A percentile compares a stretch with the other conserved stretches of the same genome.
Evolutionary conservation across 345 rosid genomes (phyloP).

Genomic region (Lenwebbia sp.): DNA sequence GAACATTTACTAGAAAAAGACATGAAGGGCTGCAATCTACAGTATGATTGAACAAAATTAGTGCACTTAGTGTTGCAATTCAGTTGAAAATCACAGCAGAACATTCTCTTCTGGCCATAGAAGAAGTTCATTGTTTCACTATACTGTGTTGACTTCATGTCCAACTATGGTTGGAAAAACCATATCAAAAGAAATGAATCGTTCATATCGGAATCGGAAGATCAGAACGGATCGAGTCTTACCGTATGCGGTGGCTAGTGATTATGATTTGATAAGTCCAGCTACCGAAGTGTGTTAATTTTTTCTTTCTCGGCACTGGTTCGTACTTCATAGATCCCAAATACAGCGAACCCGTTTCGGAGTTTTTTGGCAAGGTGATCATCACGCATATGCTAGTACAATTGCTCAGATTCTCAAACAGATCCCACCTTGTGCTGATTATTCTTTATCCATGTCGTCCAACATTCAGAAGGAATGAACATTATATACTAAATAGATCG

Average conservation of each 20-base stretch:
- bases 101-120: not conserved
- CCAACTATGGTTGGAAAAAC: not conserved
- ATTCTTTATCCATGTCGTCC: too few species aligned
- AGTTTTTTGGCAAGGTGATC: not conserved
- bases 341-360: not conserved
- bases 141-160: not conserved
- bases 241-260: not conserved
- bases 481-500: too few species aligned
- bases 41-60: not conserved
- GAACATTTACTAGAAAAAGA: not conserved
- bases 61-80: not conserved
- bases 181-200: not conserved
- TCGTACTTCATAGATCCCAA: not conserved
- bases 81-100: not conserved
- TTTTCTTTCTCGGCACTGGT: not conserved
- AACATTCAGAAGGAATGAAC: not conserved
- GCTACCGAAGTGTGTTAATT: not conserved
- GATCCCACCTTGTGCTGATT: too few species aligned
- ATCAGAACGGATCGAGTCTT: not conserved
- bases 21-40: not conserved
- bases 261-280: not conserved
- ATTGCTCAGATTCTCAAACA: too few species aligned
- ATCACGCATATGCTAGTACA: not conserved
- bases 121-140: not conserved
- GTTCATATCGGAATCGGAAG: not conserved